These are phyloP conservation scores for Diaporthe nobilis DNA, from an alignment of 2,329 filamentous ascomycete genomes.

Conservation along the genomic window DNA sequence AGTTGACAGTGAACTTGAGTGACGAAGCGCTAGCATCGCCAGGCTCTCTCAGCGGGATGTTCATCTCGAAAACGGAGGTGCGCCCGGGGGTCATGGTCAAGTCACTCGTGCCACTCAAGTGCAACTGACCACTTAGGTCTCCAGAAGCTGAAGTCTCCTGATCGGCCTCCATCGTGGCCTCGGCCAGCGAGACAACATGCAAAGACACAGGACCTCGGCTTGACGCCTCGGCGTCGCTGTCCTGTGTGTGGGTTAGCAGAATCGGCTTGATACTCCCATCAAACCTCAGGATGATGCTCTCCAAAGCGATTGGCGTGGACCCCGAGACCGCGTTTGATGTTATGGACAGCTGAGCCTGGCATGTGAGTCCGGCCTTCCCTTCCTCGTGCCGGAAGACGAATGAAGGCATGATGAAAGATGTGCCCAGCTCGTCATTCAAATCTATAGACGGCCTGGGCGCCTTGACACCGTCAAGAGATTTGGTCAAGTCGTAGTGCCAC, in stretches of 20 bases:
- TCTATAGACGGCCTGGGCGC: slow-evolving; percentile 63
- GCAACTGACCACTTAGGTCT: slow-evolving; percentile 49
- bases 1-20: slow-evolving; percentile 74
- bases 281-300: slow-evolving; percentile 68
- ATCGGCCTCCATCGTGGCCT: slow-evolving; percentile 46
- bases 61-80: slow-evolving; percentile 79
- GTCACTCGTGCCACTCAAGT: slow-evolving; percentile 68
- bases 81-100: slow-evolving; percentile 77
- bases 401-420: slow-evolving; percentile 68
- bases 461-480: slow-evolving; percentile 66
- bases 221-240: no score
- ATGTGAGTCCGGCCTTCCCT: slow-evolving; percentile 67
- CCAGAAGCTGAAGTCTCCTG: slow-evolving; percentile 47
- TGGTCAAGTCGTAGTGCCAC: slow-evolving; percentile 74
- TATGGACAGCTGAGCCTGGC: slow-evolving; percentile 70
- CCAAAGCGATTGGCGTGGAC: slow-evolving; percentile 66
- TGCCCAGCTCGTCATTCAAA: slow-evolving; percentile 64
- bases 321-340: slow-evolving; percentile 68
- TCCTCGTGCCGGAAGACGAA: slow-evolving; percentile 43
- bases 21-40: slow-evolving; percentile 80
- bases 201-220: slow-evolving; percentile 47
- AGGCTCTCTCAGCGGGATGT: slow-evolving; percentile 82
- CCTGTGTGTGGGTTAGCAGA: slow-evolving; percentile 60
- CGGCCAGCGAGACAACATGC: slow-evolving; percentile 46
- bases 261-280: slow-evolving; percentile 71